These are phyloP conservation scores for Coniferiporia weirii DNA, from an alignment of 1,284 basidiomycete genomes.

Conservation along the genomic window DNA sequence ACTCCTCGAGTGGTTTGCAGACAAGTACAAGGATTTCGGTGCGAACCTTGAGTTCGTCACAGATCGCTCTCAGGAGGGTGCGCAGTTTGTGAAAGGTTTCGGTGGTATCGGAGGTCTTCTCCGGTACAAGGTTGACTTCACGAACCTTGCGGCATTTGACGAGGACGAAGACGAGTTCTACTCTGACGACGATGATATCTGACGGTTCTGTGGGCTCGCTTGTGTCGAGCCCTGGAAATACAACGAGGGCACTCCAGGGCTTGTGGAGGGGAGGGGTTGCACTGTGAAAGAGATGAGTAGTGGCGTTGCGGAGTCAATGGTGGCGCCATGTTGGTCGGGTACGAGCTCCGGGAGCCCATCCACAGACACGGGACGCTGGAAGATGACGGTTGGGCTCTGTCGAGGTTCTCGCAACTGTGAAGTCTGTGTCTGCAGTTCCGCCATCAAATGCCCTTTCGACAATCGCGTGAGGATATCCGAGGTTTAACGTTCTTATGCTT, in stretches of 20 bases:
- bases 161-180: conserved; percentile 81
- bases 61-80: conserved; percentile 92
- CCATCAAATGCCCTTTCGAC: neutral
- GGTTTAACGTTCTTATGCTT: neutral
- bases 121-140: conserved; percentile 94
- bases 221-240: conserved; percentile 55
- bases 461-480: neutral
- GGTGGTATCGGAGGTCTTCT: conserved; percentile 96
- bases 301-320: conserved; percentile 40
- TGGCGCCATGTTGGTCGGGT: neutral
- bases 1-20: conserved; percentile 96
- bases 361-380: conserved; percentile 1
- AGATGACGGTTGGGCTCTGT: neutral
- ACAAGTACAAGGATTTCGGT: conserved; percentile 97
- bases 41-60: conserved; percentile 90
- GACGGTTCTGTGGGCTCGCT: conserved; percentile 77
- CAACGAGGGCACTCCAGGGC: conserved; percentile 27
- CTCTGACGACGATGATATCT: conserved; percentile 76
- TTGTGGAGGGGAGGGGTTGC: conserved; percentile 28
- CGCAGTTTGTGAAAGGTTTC: conserved; percentile 98
- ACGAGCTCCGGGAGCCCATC: neutral
- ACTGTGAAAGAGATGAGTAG: conserved; percentile 41
- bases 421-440: neutral
- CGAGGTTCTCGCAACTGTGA: neutral
- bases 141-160: conserved; percentile 66